These are phyloP conservation scores for Isoetes taiwanensis DNA, from an alignment of 75 land plant genomes.

Conservation along the genomic window DNA sequence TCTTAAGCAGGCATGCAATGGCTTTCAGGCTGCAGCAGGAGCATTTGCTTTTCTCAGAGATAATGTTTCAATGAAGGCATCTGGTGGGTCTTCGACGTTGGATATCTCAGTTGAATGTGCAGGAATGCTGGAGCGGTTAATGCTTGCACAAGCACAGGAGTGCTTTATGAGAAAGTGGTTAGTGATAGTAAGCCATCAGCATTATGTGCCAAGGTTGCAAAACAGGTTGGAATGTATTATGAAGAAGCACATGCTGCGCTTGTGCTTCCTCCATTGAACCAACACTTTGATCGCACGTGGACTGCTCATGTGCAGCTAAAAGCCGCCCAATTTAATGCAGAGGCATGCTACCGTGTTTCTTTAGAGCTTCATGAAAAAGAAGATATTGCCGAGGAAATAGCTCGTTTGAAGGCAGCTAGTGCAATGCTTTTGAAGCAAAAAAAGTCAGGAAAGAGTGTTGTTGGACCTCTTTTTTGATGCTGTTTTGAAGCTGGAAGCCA, in stretches of 20 bases:
- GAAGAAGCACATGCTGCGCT: constrained; percentile 80
- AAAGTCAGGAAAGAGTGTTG: constrained; percentile 67
- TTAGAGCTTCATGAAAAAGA: constrained; percentile 86
- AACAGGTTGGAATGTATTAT: constrained; percentile 79
- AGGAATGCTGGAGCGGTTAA: constrained; percentile 87
- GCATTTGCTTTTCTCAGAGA: constrained; percentile 79
- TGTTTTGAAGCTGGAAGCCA: constrained; percentile 51
- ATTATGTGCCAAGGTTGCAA: constrained; percentile 73
- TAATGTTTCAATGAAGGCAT: constrained; percentile 51
- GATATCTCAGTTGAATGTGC: constrained; percentile 80
- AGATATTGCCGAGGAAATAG: constrained; percentile 94
- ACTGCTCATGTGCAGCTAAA: constrained; percentile 89
- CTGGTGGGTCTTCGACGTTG: constrained; percentile 40
- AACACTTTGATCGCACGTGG: constrained; percentile 91
- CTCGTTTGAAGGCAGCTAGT: constrained; percentile 60
- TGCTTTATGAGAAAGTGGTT: constrained; percentile 94
- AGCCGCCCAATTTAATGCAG: constrained; percentile 76
- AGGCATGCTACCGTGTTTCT: constrained; percentile 70
- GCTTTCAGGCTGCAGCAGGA: constrained; percentile 80
- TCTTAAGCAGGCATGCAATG: constrained; percentile 60
- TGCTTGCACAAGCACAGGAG: constrained; percentile 99
- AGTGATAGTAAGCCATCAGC: constrained; percentile 71
- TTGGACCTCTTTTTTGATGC: constrained; percentile 70
- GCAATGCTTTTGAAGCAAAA: constrained; percentile 50
- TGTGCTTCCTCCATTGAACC: constrained; percentile 57